Evolutionary conservation across 2,329 filamentous ascomycete species (phyloP).

Genomic region (Aspergillus cejpii): DNA sequence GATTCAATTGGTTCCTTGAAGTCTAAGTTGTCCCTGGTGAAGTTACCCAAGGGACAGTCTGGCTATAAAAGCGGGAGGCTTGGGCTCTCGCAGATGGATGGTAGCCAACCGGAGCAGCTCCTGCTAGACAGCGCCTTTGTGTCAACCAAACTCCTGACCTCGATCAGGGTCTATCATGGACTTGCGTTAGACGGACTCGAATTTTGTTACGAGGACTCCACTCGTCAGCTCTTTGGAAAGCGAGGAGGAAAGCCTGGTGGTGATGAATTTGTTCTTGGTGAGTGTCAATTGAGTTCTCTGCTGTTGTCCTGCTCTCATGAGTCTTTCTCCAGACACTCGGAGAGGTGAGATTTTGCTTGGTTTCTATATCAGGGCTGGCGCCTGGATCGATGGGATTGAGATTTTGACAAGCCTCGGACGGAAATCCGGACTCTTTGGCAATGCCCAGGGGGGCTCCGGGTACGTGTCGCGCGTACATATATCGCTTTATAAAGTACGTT

Average conservation of each 20-base stretch:
- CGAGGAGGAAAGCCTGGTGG: constrained; percentile 62
- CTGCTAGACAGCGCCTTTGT: constrained; percentile 64
- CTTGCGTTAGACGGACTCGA: constrained; percentile 76
- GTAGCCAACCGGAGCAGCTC: constrained; percentile 62
- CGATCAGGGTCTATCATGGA: constrained; percentile 70
- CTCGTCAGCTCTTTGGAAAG: constrained; percentile 80
- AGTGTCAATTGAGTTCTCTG: constrained; percentile 27
- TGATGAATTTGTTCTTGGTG: constrained; percentile 71
- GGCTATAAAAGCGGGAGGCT: constrained; percentile 71
- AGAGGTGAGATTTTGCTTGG: constrained; percentile 81
- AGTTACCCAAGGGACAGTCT: constrained; percentile 65
- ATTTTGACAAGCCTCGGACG: constrained; percentile 84
- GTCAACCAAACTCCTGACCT: constrained; percentile 66
- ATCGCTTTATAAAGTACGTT: neutral
- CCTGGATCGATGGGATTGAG: constrained; percentile 80
- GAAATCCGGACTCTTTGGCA: constrained; percentile 78
- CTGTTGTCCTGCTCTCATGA: constrained; percentile 10
- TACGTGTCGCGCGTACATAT: constrained; percentile 47
- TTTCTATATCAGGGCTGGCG: constrained; percentile 71
- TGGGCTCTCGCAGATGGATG: constrained; percentile 65
- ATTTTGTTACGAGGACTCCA: constrained; percentile 84
- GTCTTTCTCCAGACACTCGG: constrained; percentile 57
- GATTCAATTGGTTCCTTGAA: constrained; percentile 66
- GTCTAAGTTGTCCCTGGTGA: constrained; percentile 65
- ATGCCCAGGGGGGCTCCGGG: constrained; percentile 70